Evolutionary conservation across 768 basidiomycete genomes (phyloP).

Genomic region (Suillus fuscotomentosus): DNA sequence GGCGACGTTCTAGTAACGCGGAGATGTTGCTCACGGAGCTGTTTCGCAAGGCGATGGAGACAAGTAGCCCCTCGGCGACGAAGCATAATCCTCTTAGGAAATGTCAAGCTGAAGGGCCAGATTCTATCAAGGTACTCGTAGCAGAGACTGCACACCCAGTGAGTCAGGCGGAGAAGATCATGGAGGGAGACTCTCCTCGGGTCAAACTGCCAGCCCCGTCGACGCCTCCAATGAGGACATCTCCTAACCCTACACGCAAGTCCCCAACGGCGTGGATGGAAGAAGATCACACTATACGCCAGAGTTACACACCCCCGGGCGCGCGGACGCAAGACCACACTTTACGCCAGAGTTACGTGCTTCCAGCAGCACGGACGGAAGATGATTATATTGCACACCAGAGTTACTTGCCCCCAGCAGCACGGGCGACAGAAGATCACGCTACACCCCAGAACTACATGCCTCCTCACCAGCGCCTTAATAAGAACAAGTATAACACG

Average conservation of each 20-base stretch:
- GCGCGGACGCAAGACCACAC: not conserved
- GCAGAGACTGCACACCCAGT: not conserved
- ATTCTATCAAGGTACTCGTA: not conserved
- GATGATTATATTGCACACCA: not conserved
- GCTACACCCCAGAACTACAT: not conserved
- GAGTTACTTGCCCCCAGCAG: not conserved
- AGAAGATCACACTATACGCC: not conserved
- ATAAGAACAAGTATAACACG: not conserved
- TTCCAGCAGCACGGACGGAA: not conserved
- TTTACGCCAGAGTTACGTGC: not conserved
- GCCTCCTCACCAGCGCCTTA: not conserved
- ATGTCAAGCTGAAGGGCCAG: not conserved
- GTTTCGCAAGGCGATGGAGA: conserved; percentile 6
- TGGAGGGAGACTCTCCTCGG: not conserved
- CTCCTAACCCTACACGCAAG: not conserved
- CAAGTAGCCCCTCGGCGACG: not conserved
- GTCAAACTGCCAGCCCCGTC: not conserved
- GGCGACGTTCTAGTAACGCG: conserved; percentile 3
- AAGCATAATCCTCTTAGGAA: not conserved
- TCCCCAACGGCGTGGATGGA: not conserved
- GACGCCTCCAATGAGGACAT: not conserved
- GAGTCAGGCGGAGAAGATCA: not conserved
- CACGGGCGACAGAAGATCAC: not conserved
- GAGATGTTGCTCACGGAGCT: conserved; percentile 3
- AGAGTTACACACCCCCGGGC: not conserved